Conservation (phyloP, 352 stramenopile species). For the Phytopythium sindhum region DNA sequence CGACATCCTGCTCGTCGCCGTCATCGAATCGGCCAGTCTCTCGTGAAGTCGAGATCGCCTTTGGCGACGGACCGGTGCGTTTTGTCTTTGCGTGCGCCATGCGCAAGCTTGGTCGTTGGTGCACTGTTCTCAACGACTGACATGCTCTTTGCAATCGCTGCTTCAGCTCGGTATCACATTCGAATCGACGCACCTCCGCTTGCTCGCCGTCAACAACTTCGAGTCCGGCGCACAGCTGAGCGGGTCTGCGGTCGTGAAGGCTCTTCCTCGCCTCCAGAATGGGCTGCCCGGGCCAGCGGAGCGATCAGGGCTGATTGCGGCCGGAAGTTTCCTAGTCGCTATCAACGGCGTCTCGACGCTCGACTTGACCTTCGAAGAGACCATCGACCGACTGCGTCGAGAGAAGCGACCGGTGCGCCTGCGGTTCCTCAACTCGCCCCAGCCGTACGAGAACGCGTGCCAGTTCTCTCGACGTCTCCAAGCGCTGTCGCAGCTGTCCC, state of each 20-base stretch:
- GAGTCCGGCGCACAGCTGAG: slow-evolving; percentile 30
- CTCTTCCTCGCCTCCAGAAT: slow-evolving; percentile 50
- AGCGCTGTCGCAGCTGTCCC: slow-evolving; percentile 48
- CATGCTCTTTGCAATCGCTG: neutral
- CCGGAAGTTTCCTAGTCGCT: slow-evolving; percentile 60
- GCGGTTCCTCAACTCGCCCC: slow-evolving; percentile 52
- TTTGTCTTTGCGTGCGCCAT: neutral
- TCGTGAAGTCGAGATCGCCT: slow-evolving; percentile 63
- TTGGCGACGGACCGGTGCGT: slow-evolving; percentile 62
- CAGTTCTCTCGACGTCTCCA: slow-evolving; percentile 59
- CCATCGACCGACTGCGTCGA: slow-evolving; percentile 47
- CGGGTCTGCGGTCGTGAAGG: slow-evolving; percentile 67
- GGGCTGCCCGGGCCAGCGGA: slow-evolving; percentile 61
- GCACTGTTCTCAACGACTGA: no score
- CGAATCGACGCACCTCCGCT: slow-evolving; percentile 64
- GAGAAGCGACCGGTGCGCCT: slow-evolving; percentile 52
- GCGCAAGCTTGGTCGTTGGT: no score
- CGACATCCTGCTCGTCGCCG: neutral
- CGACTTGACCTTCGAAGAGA: slow-evolving; percentile 60
- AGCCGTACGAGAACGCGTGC: slow-evolving; percentile 50
- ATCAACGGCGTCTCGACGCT: slow-evolving; percentile 71
- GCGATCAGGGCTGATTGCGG: slow-evolving; percentile 39
- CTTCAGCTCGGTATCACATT: slow-evolving; percentile 74
- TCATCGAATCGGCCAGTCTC: neutral
- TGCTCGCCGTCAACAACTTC: slow-evolving; percentile 57